Evolutionary conservation across 352 stramenopile species (phyloP).

Genomic region (Phytophthora sp.): DNA sequence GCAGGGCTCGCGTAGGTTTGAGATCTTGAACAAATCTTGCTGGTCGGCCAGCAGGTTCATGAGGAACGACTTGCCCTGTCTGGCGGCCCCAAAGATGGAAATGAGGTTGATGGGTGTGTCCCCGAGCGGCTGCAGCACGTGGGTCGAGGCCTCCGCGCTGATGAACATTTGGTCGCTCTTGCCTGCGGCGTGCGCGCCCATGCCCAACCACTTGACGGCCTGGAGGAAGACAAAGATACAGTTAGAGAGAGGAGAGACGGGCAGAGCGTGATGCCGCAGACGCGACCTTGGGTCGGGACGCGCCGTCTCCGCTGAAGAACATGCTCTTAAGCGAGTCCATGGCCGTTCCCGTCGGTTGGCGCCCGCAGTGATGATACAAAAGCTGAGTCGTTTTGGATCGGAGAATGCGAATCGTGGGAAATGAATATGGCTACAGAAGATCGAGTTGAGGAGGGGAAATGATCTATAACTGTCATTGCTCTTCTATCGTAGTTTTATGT

Average conservation of each 20-base stretch:
- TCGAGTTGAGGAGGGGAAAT: not conserved
- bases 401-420: not conserved
- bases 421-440: constrained; percentile 11
- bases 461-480: not conserved
- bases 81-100: constrained; percentile 84
- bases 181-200: constrained; percentile 49
- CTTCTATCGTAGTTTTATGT: not conserved
- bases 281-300: constrained; percentile 28
- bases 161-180: constrained; percentile 79
- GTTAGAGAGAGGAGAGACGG: constrained; percentile 17
- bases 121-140: constrained; percentile 69
- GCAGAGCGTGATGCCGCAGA: not conserved
- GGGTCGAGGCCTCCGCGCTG: constrained; percentile 49
- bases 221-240: constrained; percentile 32
- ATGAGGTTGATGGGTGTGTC: constrained; percentile 83
- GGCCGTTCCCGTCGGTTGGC: not conserved
- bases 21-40: constrained; percentile 90
- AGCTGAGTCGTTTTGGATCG: constrained; percentile 16
- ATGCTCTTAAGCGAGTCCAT: constrained; percentile 50
- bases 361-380: too few relatives aligned
- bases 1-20: constrained; percentile 84
- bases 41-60: constrained; percentile 90
- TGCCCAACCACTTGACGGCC: constrained; percentile 88
- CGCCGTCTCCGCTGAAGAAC: constrained; percentile 36
- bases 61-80: constrained; percentile 87